Conservation (phyloP, 768 basidiomycete genomes). For the Cubamyces sp. region DNA sequence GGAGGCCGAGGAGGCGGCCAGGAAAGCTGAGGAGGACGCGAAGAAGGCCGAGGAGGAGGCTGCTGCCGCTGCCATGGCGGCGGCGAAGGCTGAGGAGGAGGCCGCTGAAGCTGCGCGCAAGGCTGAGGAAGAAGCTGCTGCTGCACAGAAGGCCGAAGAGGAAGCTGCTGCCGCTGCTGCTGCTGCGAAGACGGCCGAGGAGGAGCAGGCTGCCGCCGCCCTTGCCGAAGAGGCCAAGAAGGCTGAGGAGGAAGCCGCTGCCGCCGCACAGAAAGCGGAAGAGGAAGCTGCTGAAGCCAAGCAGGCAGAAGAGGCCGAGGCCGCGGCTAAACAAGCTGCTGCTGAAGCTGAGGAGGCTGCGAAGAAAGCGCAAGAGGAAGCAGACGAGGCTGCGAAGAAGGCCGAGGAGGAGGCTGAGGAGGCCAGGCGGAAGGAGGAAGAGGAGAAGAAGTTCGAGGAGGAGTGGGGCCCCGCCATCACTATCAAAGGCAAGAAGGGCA, state of each 20-base stretch:
- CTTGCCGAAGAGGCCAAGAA: conserved; percentile 6
- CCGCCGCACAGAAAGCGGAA: conserved; percentile 11
- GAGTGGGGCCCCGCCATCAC: conserved; percentile 18
- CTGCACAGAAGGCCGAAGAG: conserved; percentile 6
- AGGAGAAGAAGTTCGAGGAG: conserved; percentile 16
- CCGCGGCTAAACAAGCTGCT: conserved; percentile 3
- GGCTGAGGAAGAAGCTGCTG: conserved; percentile 19
- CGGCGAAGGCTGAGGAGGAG: conserved; percentile 15
- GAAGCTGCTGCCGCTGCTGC: conserved; percentile 7
- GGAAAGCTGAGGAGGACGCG: conserved; percentile 16
- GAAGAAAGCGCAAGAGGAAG: conserved; percentile 5
- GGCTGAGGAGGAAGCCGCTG: conserved; percentile 17
- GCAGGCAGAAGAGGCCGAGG: conserved; percentile 17
- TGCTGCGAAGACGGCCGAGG: conserved; percentile 3
- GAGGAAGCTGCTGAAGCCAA: conserved; percentile 19
- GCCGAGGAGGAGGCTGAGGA: not conserved
- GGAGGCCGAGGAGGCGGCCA: conserved; percentile 7
- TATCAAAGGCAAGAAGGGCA: conserved; percentile 29
- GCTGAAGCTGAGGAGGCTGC: conserved; percentile 1
- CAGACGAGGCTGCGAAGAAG: conserved; percentile 4
- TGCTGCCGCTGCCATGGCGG: conserved; percentile 12
- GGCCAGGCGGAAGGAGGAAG: conserved; percentile 10
- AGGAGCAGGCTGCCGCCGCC: conserved; percentile 5
- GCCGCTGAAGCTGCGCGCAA: conserved; percentile 13
- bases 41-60: conserved; percentile 17